These are phyloP conservation scores for Trypanosoma melophagium DNA, from an alignment of 208 protist species.

Conservation along the genomic window DNA sequence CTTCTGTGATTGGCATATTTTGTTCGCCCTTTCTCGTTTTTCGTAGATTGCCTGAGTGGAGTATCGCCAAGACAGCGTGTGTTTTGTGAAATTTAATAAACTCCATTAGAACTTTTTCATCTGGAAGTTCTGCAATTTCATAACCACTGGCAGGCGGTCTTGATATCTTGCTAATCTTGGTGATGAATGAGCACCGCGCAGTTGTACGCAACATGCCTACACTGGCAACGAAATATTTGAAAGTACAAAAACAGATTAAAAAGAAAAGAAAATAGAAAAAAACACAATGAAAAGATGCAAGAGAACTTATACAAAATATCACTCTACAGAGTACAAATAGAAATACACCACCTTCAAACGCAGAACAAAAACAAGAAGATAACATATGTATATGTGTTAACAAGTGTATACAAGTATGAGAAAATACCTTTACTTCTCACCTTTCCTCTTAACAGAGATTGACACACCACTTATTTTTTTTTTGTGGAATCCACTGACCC, in stretches of 20 bases:
- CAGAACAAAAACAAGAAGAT: constrained; percentile 12
- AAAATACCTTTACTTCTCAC: no score
- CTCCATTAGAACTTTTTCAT: constrained; percentile 71
- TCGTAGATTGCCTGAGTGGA: constrained; percentile 54
- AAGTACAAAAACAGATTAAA: background rate
- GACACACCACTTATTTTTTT: no score
- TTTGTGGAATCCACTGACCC: no score
- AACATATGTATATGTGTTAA: constrained; percentile 11
- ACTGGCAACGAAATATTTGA: background rate
- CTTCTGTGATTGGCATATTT: constrained; percentile 31
- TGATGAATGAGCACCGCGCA: constrained; percentile 42
- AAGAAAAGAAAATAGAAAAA: constrained; percentile 14
- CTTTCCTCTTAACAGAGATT: no score
- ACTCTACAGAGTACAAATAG: constrained; percentile 3
- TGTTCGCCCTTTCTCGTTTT: constrained; percentile 1
- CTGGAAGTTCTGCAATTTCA: constrained; percentile 82
- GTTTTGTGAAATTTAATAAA: constrained; percentile 66
- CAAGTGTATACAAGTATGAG: background rate
- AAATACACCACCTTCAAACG: constrained; percentile 1
- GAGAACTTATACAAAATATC: background rate
- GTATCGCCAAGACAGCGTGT: constrained; percentile 58
- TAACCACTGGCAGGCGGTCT: constrained; percentile 76
- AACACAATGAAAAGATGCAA: background rate
- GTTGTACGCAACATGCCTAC: constrained; percentile 37
- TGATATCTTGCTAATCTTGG: constrained; percentile 60